Base-by-base conservation (phyloP, 1,139 yeast species). In the Zygosaccharomyces sapae region DNA sequence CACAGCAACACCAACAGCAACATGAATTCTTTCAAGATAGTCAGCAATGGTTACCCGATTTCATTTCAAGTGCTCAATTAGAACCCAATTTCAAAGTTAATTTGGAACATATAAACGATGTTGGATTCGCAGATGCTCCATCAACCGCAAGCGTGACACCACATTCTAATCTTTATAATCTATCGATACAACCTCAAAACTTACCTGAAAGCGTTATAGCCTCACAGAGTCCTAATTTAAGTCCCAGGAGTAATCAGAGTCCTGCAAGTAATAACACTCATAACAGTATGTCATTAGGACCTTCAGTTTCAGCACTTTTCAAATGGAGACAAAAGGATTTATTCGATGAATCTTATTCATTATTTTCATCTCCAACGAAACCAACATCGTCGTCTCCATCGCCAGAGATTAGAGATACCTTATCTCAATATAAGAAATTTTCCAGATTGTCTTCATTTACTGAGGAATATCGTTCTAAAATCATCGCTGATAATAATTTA, bases 41-140 rank as follows among this genome's bases (percentile, higher is more conserved):
- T 48, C 75, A 78, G 52, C 81, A 83, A 62, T 79, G 94, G 95
- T 60, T 86, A 44, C 25, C 40, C 16, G 83, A 81, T 67, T 80
- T 83, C 52, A 78, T 82, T 43, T 44, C 36, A 19, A 76, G 73
- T 49, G 74, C 85, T 19, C 81, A 92, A 34, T 73, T 79, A 61
- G 82, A 79, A 55, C 69, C 74, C 50, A 68, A 74, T 58, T 55
- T 68, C 59, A 63, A 72, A 29, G 55, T 65, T 9, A 58, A 60
- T 47, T 43, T 61, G 33, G 57, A 61, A 36, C 59, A 62, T 45
- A 75, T 82, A 47, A 78, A 81, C 48, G 79, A 80, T 45, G 77
- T 83, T 34, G 89, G 89, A 0, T 57, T 56, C 36, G 52, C 55
- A 10, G 56, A 55, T 19, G 38, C 31, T 27, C 31, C 31, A 27